These are phyloP conservation scores for Fraxinus floribunda DNA, from an alignment of 305 asterid species.

Conservation along the genomic window DNA sequence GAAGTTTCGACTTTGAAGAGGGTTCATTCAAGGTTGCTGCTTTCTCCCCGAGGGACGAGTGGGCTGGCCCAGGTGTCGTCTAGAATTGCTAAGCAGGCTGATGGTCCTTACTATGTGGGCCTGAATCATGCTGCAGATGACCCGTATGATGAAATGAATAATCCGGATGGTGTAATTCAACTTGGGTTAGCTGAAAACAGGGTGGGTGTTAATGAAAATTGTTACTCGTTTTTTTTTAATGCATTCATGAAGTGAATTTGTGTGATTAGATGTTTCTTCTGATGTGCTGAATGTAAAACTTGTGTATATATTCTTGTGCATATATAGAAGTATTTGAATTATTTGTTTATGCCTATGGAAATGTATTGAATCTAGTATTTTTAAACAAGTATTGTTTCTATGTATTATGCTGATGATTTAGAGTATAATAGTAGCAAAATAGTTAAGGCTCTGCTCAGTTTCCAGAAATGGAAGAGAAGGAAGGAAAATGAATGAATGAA, in stretches of 20 bases:
- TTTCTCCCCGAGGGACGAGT: conserved; percentile 46
- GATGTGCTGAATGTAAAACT: neutral
- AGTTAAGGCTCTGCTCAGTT: neutral
- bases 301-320: neutral
- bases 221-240: neutral
- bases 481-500: neutral
- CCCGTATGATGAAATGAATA: conserved; percentile 39
- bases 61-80: conserved; percentile 46
- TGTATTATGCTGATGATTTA: neutral
- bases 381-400: neutral
- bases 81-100: conserved; percentile 45
- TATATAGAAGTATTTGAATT: neutral
- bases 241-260: neutral
- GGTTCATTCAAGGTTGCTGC: conserved; percentile 47
- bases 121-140: conserved; percentile 48
- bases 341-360: neutral
- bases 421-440: neutral
- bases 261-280: neutral
- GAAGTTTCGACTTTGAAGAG: conserved; percentile 43
- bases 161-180: conserved; percentile 64
- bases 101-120: conserved; percentile 40
- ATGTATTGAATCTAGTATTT: neutral
- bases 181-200: conserved; percentile 55
- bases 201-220: conserved; percentile 31
- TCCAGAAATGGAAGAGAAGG: neutral